Evolutionary conservation across 1,284 basidiomycete species (phyloP).

Genomic region (Sanghuangporus sanghuang): DNA sequence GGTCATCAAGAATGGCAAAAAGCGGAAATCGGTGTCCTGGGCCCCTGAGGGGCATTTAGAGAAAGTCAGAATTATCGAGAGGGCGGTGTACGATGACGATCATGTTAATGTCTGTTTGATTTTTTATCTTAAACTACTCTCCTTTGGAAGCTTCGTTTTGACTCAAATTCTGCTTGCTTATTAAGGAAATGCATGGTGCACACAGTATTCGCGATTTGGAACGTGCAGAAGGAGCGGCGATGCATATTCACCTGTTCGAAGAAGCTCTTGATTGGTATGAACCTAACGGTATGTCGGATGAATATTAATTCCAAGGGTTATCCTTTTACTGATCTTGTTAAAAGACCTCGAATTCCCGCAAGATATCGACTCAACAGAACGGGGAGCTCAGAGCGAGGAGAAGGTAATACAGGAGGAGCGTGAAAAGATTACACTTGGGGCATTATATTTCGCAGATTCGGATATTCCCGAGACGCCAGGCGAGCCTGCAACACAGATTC

Average conservation of each 20-base stretch:
- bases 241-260: constrained; percentile 76
- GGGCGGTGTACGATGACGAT: constrained; percentile 81
- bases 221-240: constrained; percentile 74
- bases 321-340: constrained; percentile 6
- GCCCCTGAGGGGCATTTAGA: constrained; percentile 66
- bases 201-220: constrained; percentile 78
- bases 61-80: constrained; percentile 71
- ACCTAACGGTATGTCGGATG: constrained; percentile 52
- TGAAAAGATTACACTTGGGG: constrained; percentile 69
- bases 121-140: constrained; percentile 28
- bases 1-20: constrained; percentile 43
- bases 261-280: constrained; percentile 80
- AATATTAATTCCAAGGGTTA: background rate
- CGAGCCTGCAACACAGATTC: constrained; percentile 54
- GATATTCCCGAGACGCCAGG: constrained; percentile 74
- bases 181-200: constrained; percentile 57
- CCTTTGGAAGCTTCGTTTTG: constrained; percentile 37
- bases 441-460: constrained; percentile 60
- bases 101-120: constrained; percentile 64
- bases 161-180: constrained; percentile 33
- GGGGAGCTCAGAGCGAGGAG: constrained; percentile 64
- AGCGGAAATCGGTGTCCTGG: constrained; percentile 73
- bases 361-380: constrained; percentile 44
- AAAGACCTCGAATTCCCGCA: constrained; percentile 59
- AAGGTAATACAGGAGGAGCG: constrained; percentile 64